Base-by-base conservation (phyloP, 352 stramenopile species). In the Globisporangium camurandrum region DNA sequence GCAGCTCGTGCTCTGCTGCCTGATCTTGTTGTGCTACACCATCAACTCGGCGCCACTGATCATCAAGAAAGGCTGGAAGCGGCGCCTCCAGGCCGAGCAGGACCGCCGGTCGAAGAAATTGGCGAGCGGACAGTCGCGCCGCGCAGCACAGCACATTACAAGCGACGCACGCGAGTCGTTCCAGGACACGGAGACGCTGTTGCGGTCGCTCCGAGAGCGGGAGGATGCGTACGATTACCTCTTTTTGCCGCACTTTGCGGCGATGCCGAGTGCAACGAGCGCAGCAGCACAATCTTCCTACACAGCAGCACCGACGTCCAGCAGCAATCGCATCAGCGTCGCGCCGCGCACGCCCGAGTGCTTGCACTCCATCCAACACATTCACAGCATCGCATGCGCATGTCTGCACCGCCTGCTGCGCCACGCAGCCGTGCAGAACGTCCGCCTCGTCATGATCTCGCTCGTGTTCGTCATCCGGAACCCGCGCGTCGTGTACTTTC, bases 51-150 rank as follows among this genome's bases (percentile, higher is more conserved):
- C 75, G 2, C 77, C 77, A 8, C 45, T 86, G 20, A 34, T 86
- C 6, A 75, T 89, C 20, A 84, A 85, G 51, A 81, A 86, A 51
- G 71, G 72, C 3, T 83, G 75, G 69, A 86, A 84, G 47, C 68
- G 69, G 2, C 71, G 71, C 23, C 73, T 74, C 49, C 64, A 69
- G 14, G 46, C 51, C 4, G 56, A 83, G 22, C 58, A 74, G 56
- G 56, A 64, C 10, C 61, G 57, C 19, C 46, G 54, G 22, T 83
- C 71, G 6, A 81, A 85, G 63, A 57, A 62, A 10, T 72, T 50
- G 1, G 71, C 69, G 1, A 73, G 57, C 41, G 31, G 54, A 0
- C 67, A 76, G 17, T 59, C 61, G 16, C 40, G 48, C 34, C 22
- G 23, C 2, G 37, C 42, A 10, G 36, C 37, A 14, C 43, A 26